A percentile compares a stretch with the other conserved stretches of the same genome.
Conservation (phyloP, 139 green algal species). For the Pseudopediastrum boryanum region DNA sequence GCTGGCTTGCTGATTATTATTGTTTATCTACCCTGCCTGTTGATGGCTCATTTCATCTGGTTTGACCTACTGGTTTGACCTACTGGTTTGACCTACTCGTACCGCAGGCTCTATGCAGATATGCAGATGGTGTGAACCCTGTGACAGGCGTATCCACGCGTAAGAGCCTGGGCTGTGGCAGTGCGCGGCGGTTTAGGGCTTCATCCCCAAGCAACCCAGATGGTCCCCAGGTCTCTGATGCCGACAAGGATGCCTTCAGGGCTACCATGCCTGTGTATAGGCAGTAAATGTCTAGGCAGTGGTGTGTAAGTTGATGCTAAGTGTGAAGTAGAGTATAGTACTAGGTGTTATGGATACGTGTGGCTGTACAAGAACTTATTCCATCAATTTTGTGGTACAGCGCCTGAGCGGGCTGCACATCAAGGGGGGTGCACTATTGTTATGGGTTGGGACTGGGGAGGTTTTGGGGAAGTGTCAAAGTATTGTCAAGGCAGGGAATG, state of each 20-base stretch:
- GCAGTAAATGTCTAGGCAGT: constrained; percentile 38
- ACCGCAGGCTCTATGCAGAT: constrained; percentile 77
- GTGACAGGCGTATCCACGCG: constrained; percentile 79
- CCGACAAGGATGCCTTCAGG: constrained; percentile 81
- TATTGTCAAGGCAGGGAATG: no score
- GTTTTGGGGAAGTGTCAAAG: no score
- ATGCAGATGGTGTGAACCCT: constrained; percentile 86
- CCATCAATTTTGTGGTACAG: no score
- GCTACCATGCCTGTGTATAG: constrained; percentile 67
- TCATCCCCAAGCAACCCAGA: constrained; percentile 71
- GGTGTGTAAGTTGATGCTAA: background rate
- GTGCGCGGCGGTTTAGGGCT: constrained; percentile 51
- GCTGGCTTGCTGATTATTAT: no score
- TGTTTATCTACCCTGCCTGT: no score
- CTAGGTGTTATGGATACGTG: background rate
- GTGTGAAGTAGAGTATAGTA: background rate
- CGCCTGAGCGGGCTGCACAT: no score
- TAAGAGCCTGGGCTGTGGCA: constrained; percentile 86
- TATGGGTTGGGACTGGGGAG: no score
- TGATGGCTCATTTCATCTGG: no score
- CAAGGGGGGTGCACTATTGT: no score
- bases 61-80: background rate
- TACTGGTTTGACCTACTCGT: background rate
- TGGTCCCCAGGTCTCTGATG: constrained; percentile 69
- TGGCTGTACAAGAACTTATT: no score